A percentile compares a stretch with the other conserved stretches of the same genome.
Evolutionary conservation across 805 yeast genomes (phyloP).

Genomic region (Candida incommunis): DNA sequence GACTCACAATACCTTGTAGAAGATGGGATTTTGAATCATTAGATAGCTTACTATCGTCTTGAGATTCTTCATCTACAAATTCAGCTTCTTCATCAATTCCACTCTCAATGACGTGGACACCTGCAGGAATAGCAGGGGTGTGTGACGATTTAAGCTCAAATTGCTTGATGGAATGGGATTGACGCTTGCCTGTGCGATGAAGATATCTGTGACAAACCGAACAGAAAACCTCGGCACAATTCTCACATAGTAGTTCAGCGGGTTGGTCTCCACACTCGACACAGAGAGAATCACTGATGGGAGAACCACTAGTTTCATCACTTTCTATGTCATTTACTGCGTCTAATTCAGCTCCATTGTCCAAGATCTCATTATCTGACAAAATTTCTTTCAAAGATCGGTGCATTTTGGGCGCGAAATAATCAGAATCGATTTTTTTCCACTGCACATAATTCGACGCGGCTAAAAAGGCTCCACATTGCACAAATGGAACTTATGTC

Average conservation of each 20-base stretch:
- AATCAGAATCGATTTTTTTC: too few relatives aligned
- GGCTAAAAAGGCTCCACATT: too few relatives aligned
- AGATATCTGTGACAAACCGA: constrained; percentile 53
- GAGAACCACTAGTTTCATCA: constrained; percentile 15
- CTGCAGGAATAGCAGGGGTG: constrained; percentile 2
- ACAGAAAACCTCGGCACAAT: constrained; percentile 57
- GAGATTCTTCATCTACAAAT: constrained; percentile 7
- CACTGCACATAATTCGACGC: too few relatives aligned
- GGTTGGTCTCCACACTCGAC: constrained; percentile 67
- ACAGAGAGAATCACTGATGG: constrained; percentile 30
- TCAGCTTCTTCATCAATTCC: constrained; percentile 7
- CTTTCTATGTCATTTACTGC: neutral
- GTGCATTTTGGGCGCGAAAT: too few relatives aligned
- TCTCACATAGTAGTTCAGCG: constrained; percentile 42
- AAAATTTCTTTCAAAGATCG: neutral
- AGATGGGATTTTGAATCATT: constrained; percentile 10
- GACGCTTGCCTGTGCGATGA: constrained; percentile 46
- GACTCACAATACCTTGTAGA: constrained; percentile 22
- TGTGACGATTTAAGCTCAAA: constrained; percentile 5
- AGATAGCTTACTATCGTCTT: constrained; percentile 10
- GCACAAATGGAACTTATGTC: too few relatives aligned
- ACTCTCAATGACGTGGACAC: constrained; percentile 7
- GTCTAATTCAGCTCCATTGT: neutral
- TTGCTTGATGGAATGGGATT: constrained; percentile 14
- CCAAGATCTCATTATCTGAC: neutral